phyloP scores from a whole-genome alignment of 2,329 filamentous ascomycete genomes.

The Ophiognomonia clavigignenti-juglandacearum region DNA sequence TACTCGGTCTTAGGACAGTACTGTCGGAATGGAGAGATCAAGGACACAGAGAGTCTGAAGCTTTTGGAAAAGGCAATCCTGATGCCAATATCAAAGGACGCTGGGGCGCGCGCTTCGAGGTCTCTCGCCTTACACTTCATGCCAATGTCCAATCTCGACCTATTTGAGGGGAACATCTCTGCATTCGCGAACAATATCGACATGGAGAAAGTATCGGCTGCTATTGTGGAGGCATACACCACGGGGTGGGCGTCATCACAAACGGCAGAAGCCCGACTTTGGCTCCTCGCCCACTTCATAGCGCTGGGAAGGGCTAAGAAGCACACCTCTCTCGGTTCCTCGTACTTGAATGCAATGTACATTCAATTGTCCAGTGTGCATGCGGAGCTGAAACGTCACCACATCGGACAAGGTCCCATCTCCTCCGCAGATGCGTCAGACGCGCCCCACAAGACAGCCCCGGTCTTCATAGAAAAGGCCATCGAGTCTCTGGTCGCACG shows the following conservation, averaged over 20 bases:
- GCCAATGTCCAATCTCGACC: slow-evolving; percentile 28
- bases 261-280: slow-evolving; percentile 45
- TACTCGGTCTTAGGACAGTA: slow-evolving; percentile 17
- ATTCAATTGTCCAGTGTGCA: slow-evolving; percentile 49
- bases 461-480: slow-evolving; percentile 59
- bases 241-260: slow-evolving; percentile 20
- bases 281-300: slow-evolving; percentile 64
- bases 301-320: slow-evolving; percentile 42
- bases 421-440: slow-evolving; percentile 21
- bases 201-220: slow-evolving; percentile 34
- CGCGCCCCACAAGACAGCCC: slow-evolving; percentile 29
- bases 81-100: slow-evolving; percentile 15
- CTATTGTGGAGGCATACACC: slow-evolving; percentile 33
- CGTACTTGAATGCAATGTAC: slow-evolving; percentile 48
- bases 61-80: slow-evolving; percentile 17
- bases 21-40: slow-evolving; percentile 9
- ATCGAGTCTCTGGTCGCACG: slow-evolving; percentile 70
- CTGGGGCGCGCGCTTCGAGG: slow-evolving; percentile 25
- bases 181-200: slow-evolving; percentile 33
- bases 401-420: slow-evolving; percentile 35
- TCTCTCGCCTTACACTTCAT: slow-evolving; percentile 36
- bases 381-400: slow-evolving; percentile 43
- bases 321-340: slow-evolving; percentile 29
- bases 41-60: slow-evolving; percentile 1
- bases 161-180: slow-evolving; percentile 36